A percentile compares a stretch with the other conserved stretches of the same genome.
phyloP scores from a whole-genome alignment of 257 asterid genomes.

The Petunia axillaris region DNA sequence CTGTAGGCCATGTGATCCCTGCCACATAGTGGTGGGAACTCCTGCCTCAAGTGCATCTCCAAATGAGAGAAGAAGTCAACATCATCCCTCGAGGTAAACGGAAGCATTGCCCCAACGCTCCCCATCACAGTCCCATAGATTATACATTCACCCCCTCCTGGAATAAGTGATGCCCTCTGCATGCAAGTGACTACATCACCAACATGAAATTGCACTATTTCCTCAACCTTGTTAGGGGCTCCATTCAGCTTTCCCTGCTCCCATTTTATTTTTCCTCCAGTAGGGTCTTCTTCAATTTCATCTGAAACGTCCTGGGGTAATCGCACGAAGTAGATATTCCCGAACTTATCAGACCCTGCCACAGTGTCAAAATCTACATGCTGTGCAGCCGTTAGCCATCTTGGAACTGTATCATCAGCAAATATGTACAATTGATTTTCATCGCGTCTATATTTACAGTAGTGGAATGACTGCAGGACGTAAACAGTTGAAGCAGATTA shows the following conservation, averaged over 20 bases:
- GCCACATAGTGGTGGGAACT: conserved; percentile 95
- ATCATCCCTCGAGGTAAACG: conserved; percentile 93
- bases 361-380: conserved; percentile 94
- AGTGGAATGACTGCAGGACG: conserved; percentile 86
- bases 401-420: conserved; percentile 98
- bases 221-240: conserved; percentile 98
- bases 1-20: conserved; percentile 99
- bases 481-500: background rate
- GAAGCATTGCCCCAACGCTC: conserved; percentile 91
- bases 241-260: conserved; percentile 99
- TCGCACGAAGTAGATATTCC: conserved; percentile 90
- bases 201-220: conserved; percentile 91
- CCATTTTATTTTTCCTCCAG: conserved; percentile 99
- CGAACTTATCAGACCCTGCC: conserved; percentile 98
- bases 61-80: conserved; percentile 96
- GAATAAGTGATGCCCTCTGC: conserved; percentile 91
- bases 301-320: conserved; percentile 96
- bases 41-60: conserved; percentile 99
- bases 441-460: conserved; percentile 98
- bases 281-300: conserved; percentile 99
- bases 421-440: conserved; percentile 96
- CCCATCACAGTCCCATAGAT: conserved; percentile 96
- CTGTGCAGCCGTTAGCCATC: conserved; percentile 92
- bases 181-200: conserved; percentile 90
- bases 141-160: conserved; percentile 96